Evolutionary conservation across 2,329 filamentous ascomycete species (phyloP), one percentile per base, ranked within the genome.

Genomic region (Sporothrix phasma): DNA sequence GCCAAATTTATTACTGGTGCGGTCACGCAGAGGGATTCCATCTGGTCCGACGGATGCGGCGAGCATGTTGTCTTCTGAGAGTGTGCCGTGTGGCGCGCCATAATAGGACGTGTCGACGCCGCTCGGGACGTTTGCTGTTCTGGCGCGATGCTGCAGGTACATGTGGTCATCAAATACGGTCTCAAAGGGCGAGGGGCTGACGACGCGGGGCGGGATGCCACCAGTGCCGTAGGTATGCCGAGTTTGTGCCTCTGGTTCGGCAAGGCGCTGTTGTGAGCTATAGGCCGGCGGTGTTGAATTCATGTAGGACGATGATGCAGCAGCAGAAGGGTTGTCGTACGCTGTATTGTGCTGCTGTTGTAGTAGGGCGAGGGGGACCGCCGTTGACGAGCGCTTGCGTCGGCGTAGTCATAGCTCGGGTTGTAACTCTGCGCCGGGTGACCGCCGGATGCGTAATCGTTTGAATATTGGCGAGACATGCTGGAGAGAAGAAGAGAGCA

Each of bases 91-190:
- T 66, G 82, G 81, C 5, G 62, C 54, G 69, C 84, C 80, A 71
- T 88, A 87, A 71, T 88, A 87, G 65, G 79, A 74, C 22, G 83
- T 82, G 69, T 88, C 84, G 8, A 39, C 22, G 41, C 54, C 67
- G 81, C 80, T 62, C 81, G 73, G n/a, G n/a, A 22, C 61, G 39
- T 59, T n/a, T 34, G 29, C 15, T 39, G 64, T 72, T 67, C 64
- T 73, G 72, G 67, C 74, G 74, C 15, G 79, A 75, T 70, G 79
- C 79, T 60, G 81, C 77, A 64, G 85, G 71, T 89, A 88, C 64
- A 81, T 80, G 74, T 86, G 79, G 73, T 89, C 86, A 74, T 88
- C 85, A 73, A 88, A 88, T 64, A 86, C 83, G 56, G 81, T 83
- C 63, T 85, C 83, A 72, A 88, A 88, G 10, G 86, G 85, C 22